These are phyloP conservation scores for Beta macrorhiza DNA, from an alignment of 179 eudicot species.

Conservation along the genomic window DNA sequence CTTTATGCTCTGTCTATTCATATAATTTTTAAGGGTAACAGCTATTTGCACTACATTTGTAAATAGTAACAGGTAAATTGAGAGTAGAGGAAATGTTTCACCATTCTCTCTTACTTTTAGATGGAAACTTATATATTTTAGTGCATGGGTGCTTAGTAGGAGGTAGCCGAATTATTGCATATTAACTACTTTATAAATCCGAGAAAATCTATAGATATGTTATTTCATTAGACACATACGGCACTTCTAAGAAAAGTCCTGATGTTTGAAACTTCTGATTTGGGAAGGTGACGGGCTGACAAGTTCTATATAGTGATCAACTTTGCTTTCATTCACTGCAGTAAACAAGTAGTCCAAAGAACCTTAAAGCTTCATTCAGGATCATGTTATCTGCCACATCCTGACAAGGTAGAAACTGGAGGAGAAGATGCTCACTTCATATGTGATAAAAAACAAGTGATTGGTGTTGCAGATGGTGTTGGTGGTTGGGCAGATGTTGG, in stretches of 20 bases:
- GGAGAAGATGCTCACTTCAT: constrained; percentile 58
- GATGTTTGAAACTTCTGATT: background rate
- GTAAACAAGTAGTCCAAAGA: constrained; percentile 26
- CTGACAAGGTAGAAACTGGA: constrained; percentile 41
- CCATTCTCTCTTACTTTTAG: background rate
- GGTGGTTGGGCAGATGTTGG: constrained; percentile 57
- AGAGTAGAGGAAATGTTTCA: background rate
- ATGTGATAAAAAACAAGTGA: constrained; percentile 35
- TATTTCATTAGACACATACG: no score
- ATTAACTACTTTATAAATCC: background rate
- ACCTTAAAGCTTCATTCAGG: constrained; percentile 43
- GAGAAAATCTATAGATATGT: background rate
- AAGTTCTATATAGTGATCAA: background rate
- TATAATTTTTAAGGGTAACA: background rate
- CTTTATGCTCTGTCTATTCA: background rate
- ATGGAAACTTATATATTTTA: background rate
- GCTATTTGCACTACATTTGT: background rate
- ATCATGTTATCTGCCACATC: constrained; percentile 46
- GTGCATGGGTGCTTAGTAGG: no score
- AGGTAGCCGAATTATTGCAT: background rate
- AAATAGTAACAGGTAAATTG: background rate
- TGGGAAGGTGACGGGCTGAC: background rate
- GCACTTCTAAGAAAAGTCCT: background rate
- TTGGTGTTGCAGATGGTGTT: constrained; percentile 56
- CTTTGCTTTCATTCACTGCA: constrained; percentile 24